Evolutionary conservation across 2,329 filamentous ascomycete species (phyloP).

Genomic region (Zymoseptoria crescenta): DNA sequence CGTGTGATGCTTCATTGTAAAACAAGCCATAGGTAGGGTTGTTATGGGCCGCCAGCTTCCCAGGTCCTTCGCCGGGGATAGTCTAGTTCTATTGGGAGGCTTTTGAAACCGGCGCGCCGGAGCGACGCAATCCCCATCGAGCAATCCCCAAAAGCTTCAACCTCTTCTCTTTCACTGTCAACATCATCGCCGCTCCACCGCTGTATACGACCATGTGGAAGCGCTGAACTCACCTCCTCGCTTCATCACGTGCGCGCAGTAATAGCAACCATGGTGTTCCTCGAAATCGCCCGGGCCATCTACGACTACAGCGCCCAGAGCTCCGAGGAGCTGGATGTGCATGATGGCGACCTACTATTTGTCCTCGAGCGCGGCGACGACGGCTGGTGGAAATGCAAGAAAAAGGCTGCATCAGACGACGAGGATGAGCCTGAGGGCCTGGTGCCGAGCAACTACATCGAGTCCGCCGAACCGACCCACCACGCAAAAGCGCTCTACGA

Average conservation of each 20-base stretch:
- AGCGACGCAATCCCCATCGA: no score
- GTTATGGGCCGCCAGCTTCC: neutral
- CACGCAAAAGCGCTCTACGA: constrained; percentile 93
- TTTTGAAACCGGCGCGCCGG: no score
- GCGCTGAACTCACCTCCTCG: neutral
- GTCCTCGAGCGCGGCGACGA: constrained; percentile 69
- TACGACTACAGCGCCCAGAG: constrained; percentile 89
- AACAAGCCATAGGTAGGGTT: neutral
- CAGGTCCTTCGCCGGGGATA: no score
- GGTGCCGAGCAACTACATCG: constrained; percentile 90
- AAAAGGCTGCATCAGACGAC: constrained; percentile 67
- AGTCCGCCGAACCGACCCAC: constrained; percentile 64
- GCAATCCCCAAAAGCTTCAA: neutral
- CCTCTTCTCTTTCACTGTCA: neutral
- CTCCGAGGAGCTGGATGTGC: constrained; percentile 75
- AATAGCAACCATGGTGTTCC: constrained; percentile 64
- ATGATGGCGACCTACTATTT: constrained; percentile 82
- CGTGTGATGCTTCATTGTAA: neutral
- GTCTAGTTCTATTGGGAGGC: no score
- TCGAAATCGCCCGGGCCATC: constrained; percentile 81
- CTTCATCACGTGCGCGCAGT: neutral
- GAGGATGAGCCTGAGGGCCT: constrained; percentile 86
- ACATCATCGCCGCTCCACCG: neutral
- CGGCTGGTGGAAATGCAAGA: constrained; percentile 97
- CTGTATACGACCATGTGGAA: neutral